Conservation (phyloP, 2,329 filamentous ascomycete genomes). For the Diaporthe humulicola region DNA sequence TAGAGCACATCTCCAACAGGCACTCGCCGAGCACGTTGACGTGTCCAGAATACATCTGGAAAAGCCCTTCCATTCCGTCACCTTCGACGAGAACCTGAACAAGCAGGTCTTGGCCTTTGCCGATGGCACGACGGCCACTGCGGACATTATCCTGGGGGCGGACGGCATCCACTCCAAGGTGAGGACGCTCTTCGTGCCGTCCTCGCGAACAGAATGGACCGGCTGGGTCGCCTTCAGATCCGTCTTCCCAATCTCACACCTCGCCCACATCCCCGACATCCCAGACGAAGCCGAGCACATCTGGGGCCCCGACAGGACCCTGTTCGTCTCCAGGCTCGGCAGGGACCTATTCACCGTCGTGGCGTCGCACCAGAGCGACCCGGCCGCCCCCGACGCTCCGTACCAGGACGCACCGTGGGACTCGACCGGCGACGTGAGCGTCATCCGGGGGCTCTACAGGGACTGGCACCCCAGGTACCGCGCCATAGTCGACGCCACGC, state of each 20-base stretch:
- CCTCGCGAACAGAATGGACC: conserved; percentile 55
- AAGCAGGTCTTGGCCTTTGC: conserved; percentile 57
- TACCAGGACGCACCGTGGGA: conserved; percentile 54
- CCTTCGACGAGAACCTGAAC: conserved; percentile 44
- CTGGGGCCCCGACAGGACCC: conserved; percentile 57
- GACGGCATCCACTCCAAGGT: conserved; percentile 66
- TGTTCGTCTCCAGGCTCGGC: conserved; percentile 59
- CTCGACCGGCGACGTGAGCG: conserved; percentile 51
- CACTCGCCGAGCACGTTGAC: conserved; percentile 60
- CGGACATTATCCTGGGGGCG: conserved; percentile 64
- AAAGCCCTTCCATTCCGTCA: conserved; percentile 56
- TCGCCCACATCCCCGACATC: conserved; percentile 54
- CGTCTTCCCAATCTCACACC: conserved; percentile 56
- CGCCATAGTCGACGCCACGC: conserved; percentile 55
- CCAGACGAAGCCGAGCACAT: conserved; percentile 59
- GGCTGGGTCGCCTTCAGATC: conserved; percentile 60
- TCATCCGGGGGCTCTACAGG: conserved; percentile 53
- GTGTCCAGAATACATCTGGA: conserved; percentile 55
- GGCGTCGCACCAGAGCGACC: conserved; percentile 55
- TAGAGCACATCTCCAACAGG: conserved; percentile 62
- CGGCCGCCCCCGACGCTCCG: conserved; percentile 47
- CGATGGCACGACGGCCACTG: conserved; percentile 58
- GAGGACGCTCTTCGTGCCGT: conserved; percentile 57
- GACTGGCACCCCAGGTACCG: conserved; percentile 58
- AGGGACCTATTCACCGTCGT: conserved; percentile 58